Evolutionary conservation across 805 yeast species (phyloP), one percentile per base, ranked within the genome.

Genomic region (Wickerhamomyces bisporus): DNA sequence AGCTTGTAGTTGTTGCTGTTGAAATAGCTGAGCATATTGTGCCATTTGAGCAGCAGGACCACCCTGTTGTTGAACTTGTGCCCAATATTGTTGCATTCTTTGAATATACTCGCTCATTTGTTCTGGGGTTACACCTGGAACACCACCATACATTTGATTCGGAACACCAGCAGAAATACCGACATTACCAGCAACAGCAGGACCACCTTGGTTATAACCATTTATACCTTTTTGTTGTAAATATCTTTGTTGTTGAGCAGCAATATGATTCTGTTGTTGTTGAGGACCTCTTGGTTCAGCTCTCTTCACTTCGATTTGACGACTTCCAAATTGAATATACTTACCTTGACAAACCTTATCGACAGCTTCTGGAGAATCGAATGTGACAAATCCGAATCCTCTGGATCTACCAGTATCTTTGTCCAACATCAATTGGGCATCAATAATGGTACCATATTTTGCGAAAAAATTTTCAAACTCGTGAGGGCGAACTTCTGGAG

Each of bases 371-470:
- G 95, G 94, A 15, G 94, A 77, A 56, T 91, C 98, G 64, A 84
- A 91, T 12, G 98, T 91, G 46, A 91, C 88, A 61, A 91, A 91
- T 1, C 98, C 98, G 61, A 88, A 91, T 19, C 98, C 98, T 66
- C 98, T 77, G 3, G 96, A 87, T 56, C 95, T 78, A 42, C 98
- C 97, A 4, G 97, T 86, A 60, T 89, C 97, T 64, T 91, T 93
- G 62, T 91, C 97, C 50, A 91, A 76, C 98, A 91, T 91, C 49
- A 91, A 75, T 65, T 89, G 97, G 35, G 96, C 95, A 63, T 93
- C 98, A 52, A 91, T 84, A 41, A 91, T 89, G 30, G 79, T 77
- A 50, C 97, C 98, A 62, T 81, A 91, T 62, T 82, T 82, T 39
- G 85, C 76, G 57, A 91, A 91, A 61, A 85, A 88, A 35, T 75